Conservation (phyloP, 2,329 filamentous ascomycete genomes). For the Clarireedia hainanense region DNA sequence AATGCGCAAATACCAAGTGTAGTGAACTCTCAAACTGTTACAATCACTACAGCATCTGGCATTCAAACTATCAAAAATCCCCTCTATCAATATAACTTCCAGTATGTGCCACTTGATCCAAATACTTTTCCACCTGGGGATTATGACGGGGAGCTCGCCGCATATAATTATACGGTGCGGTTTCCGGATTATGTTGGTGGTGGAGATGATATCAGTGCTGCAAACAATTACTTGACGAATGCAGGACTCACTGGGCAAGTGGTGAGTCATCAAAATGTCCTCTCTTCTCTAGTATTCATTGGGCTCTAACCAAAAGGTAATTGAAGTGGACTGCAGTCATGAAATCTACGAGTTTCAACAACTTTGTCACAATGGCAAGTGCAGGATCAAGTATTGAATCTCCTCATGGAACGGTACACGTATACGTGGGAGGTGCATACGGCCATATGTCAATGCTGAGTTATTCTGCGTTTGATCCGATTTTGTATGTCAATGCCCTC, state of each 20-base stretch:
- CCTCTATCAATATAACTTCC: slow-evolving; percentile 44
- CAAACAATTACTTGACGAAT: slow-evolving; percentile 15
- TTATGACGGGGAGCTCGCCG: slow-evolving; percentile 27
- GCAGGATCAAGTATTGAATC: slow-evolving; percentile 36
- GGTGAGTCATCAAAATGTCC: background rate
- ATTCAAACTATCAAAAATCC: slow-evolving; percentile 38
- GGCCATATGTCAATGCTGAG: slow-evolving; percentile 35
- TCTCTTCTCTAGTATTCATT: background rate
- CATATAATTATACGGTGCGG: slow-evolving; percentile 30
- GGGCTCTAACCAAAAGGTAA: slow-evolving; percentile 27
- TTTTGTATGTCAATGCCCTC: slow-evolving; percentile 33
- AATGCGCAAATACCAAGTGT: slow-evolving; percentile 36
- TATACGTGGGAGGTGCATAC: slow-evolving; percentile 30
- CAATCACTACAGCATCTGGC: slow-evolving; percentile 24
- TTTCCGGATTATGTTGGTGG: slow-evolving; percentile 8
- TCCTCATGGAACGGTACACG: slow-evolving; percentile 38
- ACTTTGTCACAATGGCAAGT: slow-evolving; percentile 35
- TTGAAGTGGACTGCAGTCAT: slow-evolving; percentile 37
- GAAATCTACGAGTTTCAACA: slow-evolving; percentile 30
- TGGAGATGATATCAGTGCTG: slow-evolving; percentile 12
- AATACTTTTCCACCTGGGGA: slow-evolving; percentile 32
- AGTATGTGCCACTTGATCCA: slow-evolving; percentile 28
- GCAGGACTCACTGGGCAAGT: slow-evolving; percentile 18
- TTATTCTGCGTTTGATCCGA: slow-evolving; percentile 38
- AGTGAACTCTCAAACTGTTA: slow-evolving; percentile 25